These are phyloP conservation scores for Ensete glaucum DNA, from an alignment of 176 grass and related monocot species.

Conservation along the genomic window DNA sequence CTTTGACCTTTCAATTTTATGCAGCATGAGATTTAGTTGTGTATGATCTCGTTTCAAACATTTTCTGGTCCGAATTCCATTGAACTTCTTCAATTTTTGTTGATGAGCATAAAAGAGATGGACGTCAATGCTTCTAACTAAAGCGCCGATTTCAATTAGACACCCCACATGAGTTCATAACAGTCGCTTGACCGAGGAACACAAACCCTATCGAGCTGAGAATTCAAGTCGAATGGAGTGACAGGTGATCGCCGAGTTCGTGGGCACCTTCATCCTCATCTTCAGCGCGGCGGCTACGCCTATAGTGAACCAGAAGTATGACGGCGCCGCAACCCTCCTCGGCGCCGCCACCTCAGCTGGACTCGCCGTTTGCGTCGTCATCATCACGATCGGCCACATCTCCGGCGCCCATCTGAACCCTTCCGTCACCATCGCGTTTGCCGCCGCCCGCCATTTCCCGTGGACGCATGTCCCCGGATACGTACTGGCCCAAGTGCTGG, in stretches of 20 bases:
- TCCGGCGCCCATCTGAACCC: slow-evolving; percentile 70
- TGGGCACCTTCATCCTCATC: slow-evolving; percentile 57
- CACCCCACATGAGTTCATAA: no score
- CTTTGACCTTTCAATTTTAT: no score
- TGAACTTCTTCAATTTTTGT: no score
- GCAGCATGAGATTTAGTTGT: no score
- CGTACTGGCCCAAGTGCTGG: slow-evolving; percentile 37
- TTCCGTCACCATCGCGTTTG: slow-evolving; percentile 49
- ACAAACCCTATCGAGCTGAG: no score
- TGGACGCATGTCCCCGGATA: slow-evolving; percentile 33
- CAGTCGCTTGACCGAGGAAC: no score
- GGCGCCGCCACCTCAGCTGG: slow-evolving; percentile 41
- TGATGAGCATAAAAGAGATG: no score
- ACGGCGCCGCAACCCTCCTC: slow-evolving; percentile 26
- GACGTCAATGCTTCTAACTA: no score
- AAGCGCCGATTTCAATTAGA: no score
- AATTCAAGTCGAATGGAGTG: no score
- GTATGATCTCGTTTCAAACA: no score
- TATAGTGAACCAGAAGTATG: slow-evolving; percentile 50
- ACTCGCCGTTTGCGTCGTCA: slow-evolving; percentile 34
- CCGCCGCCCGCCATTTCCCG: slow-evolving; percentile 38
- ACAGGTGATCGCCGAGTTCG: slow-evolving; percentile 44
- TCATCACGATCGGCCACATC: slow-evolving; percentile 49
- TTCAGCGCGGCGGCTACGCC: slow-evolving; percentile 47
- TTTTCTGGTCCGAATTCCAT: no score